Conservation (phyloP, 306 rosid genomes). For the Echinosophora koreensis region DNA sequence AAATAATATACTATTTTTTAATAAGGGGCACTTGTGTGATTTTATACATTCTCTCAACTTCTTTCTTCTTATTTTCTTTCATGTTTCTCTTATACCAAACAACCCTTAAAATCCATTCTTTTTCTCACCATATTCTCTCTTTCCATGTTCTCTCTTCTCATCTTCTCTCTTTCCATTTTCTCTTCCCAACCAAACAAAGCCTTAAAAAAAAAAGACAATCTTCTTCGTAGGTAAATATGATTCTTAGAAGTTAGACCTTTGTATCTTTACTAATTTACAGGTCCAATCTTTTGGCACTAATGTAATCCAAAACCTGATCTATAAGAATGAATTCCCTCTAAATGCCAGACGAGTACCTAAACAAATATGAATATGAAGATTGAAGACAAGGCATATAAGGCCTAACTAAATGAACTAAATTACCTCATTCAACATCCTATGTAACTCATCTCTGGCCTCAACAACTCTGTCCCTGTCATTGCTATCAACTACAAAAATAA, state of each 20-base stretch:
- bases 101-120: too few relatives aligned
- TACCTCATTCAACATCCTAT: slow-evolving; percentile 99
- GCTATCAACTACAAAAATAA: slow-evolving; percentile 98
- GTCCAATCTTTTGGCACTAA: slow-evolving; percentile 1
- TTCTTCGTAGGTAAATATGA: slow-evolving; percentile 11
- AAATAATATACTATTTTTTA: too few relatives aligned
- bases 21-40: too few relatives aligned
- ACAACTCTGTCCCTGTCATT: slow-evolving; percentile 99
- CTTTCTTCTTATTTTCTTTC: too few relatives aligned
- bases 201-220: not conserved
- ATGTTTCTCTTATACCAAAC: too few relatives aligned
- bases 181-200: not conserved
- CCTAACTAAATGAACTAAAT: slow-evolving; percentile 31
- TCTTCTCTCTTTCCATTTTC: too few relatives aligned
- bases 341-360: not conserved
- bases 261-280: slow-evolving; percentile 8
- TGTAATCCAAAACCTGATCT: slow-evolving; percentile 22
- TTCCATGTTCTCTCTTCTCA: too few relatives aligned
- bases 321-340: not conserved
- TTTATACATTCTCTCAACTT: too few relatives aligned
- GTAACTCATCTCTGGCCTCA: slow-evolving; percentile 99
- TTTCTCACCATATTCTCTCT: too few relatives aligned
- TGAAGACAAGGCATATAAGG: not conserved
- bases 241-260: slow-evolving; percentile 1
- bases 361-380: slow-evolving; percentile 19